phyloP scores from a whole-genome alignment of 1,284 basidiomycete species.

The Leccinum pallidistipes region DNA sequence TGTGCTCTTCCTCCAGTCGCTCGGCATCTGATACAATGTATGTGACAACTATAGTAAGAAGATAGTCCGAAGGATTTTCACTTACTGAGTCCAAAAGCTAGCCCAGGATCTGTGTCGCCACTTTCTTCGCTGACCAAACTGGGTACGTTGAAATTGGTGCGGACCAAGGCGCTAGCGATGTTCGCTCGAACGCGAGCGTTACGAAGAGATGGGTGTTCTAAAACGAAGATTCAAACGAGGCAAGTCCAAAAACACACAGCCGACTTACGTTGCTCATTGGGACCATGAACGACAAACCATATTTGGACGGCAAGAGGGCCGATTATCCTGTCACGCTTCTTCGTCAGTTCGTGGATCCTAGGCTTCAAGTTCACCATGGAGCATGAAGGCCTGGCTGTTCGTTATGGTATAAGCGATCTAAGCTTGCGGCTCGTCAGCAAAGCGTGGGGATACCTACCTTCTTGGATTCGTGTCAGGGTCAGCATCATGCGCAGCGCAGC shows the following conservation, averaged over 20 bases:
- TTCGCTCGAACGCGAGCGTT: conserved; percentile 15
- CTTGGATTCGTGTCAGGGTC: not conserved
- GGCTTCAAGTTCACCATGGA: not conserved
- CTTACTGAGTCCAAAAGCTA: conserved; percentile 27
- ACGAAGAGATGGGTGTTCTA: conserved; percentile 7
- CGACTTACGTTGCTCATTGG: conserved; percentile 9
- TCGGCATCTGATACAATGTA: conserved; percentile 6
- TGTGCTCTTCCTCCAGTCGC: not conserved
- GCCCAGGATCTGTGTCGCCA: not conserved
- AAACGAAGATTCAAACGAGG: not conserved
- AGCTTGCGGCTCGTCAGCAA: not conserved
- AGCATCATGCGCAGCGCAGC: not conserved
- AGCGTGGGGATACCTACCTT: not conserved
- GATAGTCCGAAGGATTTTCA: not conserved
- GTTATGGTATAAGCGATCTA: not conserved
- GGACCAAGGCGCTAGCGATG: conserved; percentile 15
- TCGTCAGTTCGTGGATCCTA: not conserved
- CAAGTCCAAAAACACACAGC: not conserved
- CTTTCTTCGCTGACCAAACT: not conserved
- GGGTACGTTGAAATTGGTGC: not conserved
- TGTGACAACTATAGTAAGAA: not conserved
- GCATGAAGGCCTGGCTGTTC: not conserved
- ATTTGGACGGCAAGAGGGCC: not conserved
- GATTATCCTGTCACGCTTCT: not conserved
- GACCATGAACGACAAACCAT: not conserved